Base-by-base conservation (phyloP, 345 rosid species). In the Mangifera indica region DNA sequence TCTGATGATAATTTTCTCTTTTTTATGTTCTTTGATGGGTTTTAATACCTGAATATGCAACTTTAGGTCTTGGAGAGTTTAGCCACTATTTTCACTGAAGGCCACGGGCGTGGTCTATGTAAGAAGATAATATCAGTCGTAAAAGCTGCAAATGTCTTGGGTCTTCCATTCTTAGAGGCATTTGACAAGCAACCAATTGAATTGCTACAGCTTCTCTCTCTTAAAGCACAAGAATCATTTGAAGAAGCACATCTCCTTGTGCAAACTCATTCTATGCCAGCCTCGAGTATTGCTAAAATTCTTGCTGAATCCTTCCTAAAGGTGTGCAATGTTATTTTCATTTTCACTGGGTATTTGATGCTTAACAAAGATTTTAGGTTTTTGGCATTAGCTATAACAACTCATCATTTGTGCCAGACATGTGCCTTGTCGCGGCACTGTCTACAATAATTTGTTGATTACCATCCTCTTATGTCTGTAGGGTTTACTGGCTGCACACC, bases 401-500 rank as follows among this genome's bases (percentile, higher is more conserved):
- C 54, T 25, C 3, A 44, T 34, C 44, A 17, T 25, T 26, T 70
- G 64, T 37, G 55, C 14, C 4, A 0, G 72, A 46, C 21, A 14
- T 48, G 21, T 9, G 54, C 37, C 51, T 57, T 17, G n/a, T 56
- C 20, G n/a, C 58, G 32, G 60, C 53, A 13, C n/a, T 59, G 4
- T 55, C 29, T 49, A 21, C n/a, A 10, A 29, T 55, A 72, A n/a
- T 20, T 20, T 70, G 54, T 32, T 29, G 48, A 37, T 51, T 71
- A 59, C 45, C 64, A 67, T 67, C 18, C 67, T 67, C 70, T 57
- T 57, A 61, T 78, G 74, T 55, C 70, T 78, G 26, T 78, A 95
- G 98, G 97, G 98, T 74, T 82, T 95, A 76, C 77, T 95, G 77
- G 99, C 99, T 75, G 98, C 99, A 53, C 99, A 95, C 81, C 97